Evolutionary conservation across 2,329 filamentous ascomycete genomes (phyloP).

Genomic region (Ophiocordyceps polyrhachis-furcata): DNA sequence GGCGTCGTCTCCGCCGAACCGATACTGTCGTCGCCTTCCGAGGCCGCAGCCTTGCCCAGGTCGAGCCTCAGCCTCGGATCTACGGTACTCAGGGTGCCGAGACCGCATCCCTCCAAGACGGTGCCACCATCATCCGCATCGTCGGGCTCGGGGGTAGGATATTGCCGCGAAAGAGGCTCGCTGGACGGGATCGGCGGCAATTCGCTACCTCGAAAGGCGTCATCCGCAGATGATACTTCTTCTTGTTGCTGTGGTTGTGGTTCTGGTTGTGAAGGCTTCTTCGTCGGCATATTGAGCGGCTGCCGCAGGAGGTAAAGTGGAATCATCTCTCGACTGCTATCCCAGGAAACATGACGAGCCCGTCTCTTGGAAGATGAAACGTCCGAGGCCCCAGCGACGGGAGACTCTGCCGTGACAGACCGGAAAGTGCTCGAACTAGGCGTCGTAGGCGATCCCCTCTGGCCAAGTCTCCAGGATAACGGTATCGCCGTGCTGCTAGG

Average conservation of each 20-base stretch:
- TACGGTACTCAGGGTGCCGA: slow-evolving; percentile 5
- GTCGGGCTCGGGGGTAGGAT: slow-evolving; percentile 14
- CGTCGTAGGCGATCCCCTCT: slow-evolving; percentile 24
- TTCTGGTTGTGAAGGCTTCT: not conserved
- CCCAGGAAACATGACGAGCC: slow-evolving; percentile 40
- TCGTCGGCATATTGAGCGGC: slow-evolving; percentile 20
- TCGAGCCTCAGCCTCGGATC: slow-evolving; percentile 19
- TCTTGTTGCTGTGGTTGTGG: not conserved
- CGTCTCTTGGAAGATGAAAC: slow-evolving; percentile 16
- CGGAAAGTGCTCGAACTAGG: slow-evolving; percentile 15
- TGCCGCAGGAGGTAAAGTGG: slow-evolving; percentile 69
- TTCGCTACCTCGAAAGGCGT: slow-evolving; percentile 12
- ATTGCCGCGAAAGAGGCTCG: slow-evolving; percentile 17
- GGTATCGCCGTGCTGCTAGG: slow-evolving; percentile 40
- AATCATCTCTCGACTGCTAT: slow-evolving; percentile 50
- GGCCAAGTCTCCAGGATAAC: slow-evolving; percentile 33
- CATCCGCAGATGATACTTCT: slow-evolving; percentile 5
- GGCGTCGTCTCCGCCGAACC: slow-evolving; percentile 52
- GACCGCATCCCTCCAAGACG: slow-evolving; percentile 10
- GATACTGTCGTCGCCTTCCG: slow-evolving; percentile 25
- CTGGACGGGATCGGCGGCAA: slow-evolving; percentile 32
- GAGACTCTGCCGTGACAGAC: slow-evolving; percentile 19
- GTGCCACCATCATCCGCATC: slow-evolving; percentile 8
- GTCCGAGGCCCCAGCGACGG: slow-evolving; percentile 14
- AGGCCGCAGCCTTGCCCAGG: slow-evolving; percentile 15